Evolutionary conservation across 2,329 filamentous ascomycete genomes (phyloP), one percentile per base, ranked within the genome.

Genomic region (Rutstroemia sp.): DNA sequence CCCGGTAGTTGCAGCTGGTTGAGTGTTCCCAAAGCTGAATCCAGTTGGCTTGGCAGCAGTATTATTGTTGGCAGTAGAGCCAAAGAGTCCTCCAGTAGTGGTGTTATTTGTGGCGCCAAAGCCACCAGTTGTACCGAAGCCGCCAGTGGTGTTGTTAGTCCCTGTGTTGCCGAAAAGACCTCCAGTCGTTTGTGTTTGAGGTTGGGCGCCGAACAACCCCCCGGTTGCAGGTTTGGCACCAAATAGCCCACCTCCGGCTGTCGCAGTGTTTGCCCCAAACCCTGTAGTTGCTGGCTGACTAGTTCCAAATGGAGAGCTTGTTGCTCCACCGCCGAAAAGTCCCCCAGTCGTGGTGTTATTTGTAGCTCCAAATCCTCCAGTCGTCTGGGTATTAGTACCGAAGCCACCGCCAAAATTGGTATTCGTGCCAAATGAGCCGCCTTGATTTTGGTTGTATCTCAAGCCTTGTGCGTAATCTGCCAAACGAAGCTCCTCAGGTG

Each of bases 391-490:
- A 34, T 39, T 64, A 38, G 58, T 58, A 52, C 69, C 69, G 53
- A 73, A 73, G 34, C 50, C 51, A 44, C 73, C 72, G 27, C 72
- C 69, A 60, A 70, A 73, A 27, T 72, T 67, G 17, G 58, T 67
- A 45, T 62, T 63, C 8, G 55, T 57, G 57, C 69, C 92, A 71
- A 96, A 96, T 7, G 87, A 88, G 57, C 91, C 91, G 48, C 83
- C 76, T 62, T 91, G 87, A 30, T 89, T 90, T 71, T 92, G 95
- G 37, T 92, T 94, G 69, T 82, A 89, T 54, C 87, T 86, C 58
- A 92, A 84, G 51, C 92, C 92, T 71, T 92, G 88, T 58, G 86
- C 82, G 70, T 99, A 99, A 72, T 99, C 94, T 47, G 84, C 89
- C 59, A 95, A 73, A 67, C 89, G 80, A 54, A 94, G 73, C 71